A percentile compares a stretch with the other conserved stretches of the same genome.
phyloP scores from a whole-genome alignment of 1,139 yeast species.

The Lodderomyces jiufengensis region DNA sequence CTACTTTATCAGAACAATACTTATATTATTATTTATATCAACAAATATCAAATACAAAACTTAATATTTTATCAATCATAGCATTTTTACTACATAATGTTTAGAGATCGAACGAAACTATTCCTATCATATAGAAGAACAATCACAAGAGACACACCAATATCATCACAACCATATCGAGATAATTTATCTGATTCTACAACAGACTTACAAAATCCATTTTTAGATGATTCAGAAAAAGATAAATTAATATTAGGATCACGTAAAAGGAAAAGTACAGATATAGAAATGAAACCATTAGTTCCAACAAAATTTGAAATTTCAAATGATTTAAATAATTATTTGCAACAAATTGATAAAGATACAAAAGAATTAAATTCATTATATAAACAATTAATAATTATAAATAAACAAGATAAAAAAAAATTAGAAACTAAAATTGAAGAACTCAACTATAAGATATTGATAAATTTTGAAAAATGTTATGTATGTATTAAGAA shows the following conservation, averaged over 20 bases:
- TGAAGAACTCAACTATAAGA: constrained; percentile 69
- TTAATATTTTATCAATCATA: too few relatives aligned
- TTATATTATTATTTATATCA: too few relatives aligned
- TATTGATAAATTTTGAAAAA: constrained; percentile 70
- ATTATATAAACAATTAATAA: constrained; percentile 74
- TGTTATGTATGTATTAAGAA: constrained; percentile 75
- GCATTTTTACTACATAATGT: constrained; percentile 35
- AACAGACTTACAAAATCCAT: constrained; percentile 38
- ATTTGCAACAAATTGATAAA: constrained; percentile 45
- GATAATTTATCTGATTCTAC: constrained; percentile 50
- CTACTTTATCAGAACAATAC: too few relatives aligned
- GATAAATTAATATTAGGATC: constrained; percentile 37
- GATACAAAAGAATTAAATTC: constrained; percentile 58
- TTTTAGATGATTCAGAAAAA: constrained; percentile 18
- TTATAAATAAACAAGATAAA: constrained; percentile 88
- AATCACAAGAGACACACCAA: constrained; percentile 44
- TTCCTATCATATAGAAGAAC: constrained; percentile 71
- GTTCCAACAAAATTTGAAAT: constrained; percentile 81
- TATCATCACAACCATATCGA: constrained; percentile 18
- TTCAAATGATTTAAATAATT: constrained; percentile 65
- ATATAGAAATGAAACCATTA: constrained; percentile 49
- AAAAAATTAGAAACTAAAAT: constrained; percentile 65
- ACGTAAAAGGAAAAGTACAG: constrained; percentile 8
- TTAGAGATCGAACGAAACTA: constrained; percentile 70
- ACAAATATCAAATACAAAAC: too few relatives aligned